Percentiles rank a stretch among this genome's conserved stretches.
These are phyloP conservation scores for Fusarium caatingaense DNA, from an alignment of 2,329 filamentous ascomycete species.

Conservation along the genomic window DNA sequence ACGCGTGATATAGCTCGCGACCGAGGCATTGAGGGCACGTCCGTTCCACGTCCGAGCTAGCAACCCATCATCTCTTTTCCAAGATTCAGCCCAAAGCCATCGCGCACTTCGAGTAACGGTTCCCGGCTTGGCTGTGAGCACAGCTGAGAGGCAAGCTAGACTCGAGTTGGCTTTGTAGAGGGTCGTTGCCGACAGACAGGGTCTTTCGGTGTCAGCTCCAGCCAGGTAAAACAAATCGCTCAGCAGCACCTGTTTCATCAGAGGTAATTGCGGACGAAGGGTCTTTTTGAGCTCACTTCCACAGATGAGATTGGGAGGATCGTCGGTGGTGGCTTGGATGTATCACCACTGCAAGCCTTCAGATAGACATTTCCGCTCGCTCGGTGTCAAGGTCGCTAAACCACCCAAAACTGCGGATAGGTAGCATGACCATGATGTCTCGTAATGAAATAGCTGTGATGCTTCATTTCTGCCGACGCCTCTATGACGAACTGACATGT, in stretches of 20 bases:
- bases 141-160: slow-evolving; percentile 4
- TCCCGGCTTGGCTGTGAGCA: slow-evolving; percentile 31
- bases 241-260: slow-evolving; percentile 9
- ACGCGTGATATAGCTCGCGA: slow-evolving; percentile 12
- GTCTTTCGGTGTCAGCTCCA: slow-evolving; percentile 15
- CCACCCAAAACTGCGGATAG: neutral
- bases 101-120: slow-evolving; percentile 10
- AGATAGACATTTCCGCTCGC: neutral
- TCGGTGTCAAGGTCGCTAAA: neutral
- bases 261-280: neutral
- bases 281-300: slow-evolving; percentile 8
- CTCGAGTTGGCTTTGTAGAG: slow-evolving; percentile 3
- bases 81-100: slow-evolving; percentile 7
- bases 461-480: neutral
- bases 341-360: slow-evolving; percentile 12
- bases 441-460: neutral
- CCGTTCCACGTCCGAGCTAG: slow-evolving; percentile 3
- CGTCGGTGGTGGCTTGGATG: neutral
- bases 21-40: slow-evolving; percentile 2
- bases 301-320: neutral
- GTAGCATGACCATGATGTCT: slow-evolving; percentile 3
- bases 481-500: neutral
- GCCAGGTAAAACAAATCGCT: slow-evolving; percentile 1
- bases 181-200: slow-evolving; percentile 7
- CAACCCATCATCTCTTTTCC: slow-evolving; percentile 1